Conservation (phyloP, 2,329 filamentous ascomycete species). For the Fusarium miscanthi region DNA sequence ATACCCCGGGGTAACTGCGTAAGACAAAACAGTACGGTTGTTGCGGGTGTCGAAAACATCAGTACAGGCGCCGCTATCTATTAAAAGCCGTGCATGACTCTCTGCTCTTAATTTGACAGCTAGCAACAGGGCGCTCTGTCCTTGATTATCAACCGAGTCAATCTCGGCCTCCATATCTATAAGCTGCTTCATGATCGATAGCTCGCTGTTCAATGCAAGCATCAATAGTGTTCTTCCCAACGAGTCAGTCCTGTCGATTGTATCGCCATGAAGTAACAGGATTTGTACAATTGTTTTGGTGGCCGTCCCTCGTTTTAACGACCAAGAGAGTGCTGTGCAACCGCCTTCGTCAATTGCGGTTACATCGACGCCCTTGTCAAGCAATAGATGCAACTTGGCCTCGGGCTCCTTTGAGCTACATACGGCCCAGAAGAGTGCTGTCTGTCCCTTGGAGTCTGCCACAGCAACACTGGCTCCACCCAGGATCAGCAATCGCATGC, state of each 20-base stretch:
- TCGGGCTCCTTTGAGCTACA: rapidly evolving
- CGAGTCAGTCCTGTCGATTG: rapidly evolving
- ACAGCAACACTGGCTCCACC: background rate
- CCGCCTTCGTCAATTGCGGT: rapidly evolving
- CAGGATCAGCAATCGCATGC: background rate
- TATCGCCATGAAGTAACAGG: background rate
- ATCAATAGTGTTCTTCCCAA: background rate
- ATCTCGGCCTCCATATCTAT: background rate
- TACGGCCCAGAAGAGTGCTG: background rate
- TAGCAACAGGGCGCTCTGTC: background rate
- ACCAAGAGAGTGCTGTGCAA: rapidly evolving
- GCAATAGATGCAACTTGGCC: background rate
- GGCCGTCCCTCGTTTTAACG: rapidly evolving
- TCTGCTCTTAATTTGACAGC: rapidly evolving
- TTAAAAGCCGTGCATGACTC: background rate
- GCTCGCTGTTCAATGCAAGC: rapidly evolving
- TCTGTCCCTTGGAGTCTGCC: rapidly evolving
- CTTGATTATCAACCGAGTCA: background rate
- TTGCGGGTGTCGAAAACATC: rapidly evolving
- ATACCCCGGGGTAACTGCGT: background rate
- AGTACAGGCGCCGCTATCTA: rapidly evolving
- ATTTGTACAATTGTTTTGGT: rapidly evolving
- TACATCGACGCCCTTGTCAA: background rate
- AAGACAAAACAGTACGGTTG: background rate
- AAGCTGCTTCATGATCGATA: background rate